Base-by-base conservation (phyloP, 768 basidiomycete genomes). In the Lactarius trivialis region DNA sequence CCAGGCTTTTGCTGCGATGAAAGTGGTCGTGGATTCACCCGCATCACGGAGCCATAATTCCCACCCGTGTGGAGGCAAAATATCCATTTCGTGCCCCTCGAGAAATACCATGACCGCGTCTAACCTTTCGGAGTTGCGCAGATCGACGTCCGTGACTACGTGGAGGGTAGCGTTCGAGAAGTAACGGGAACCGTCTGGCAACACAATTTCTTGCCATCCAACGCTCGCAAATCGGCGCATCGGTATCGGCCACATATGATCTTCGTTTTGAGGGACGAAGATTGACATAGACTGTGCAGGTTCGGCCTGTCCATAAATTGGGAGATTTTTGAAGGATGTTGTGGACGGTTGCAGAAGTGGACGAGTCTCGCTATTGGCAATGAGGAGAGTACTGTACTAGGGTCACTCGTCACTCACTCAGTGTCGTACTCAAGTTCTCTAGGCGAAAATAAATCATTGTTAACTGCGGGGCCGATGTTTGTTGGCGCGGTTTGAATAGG, bases 111-210 rank as follows among this genome's bases (percentile, higher is more conserved):
- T 77, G 12, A 88, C 75, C 1, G 74, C 74, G 24, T 81, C 78
- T 17, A 90, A 76, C 58, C 76, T 76, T 53, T 76, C 74, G 50
- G 81, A 69, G 53, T 74, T 76, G 49, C 86, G 81, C 53, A 92
- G 73, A 66, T 90, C 83, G 49, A 86, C 73, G 68, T 92, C 91
- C 19, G 88, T 88, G n/a, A 83, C 83, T 56, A 85, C 76, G 48
- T 79, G 82, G 39, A 79, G 72, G 14, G 78, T 81, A 4, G 82
- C 80, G 69, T 90, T 87, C 49, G 82, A 79, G 68, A 85, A 93
- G 73, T 93, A 93, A 37, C 81, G 75, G 4, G 80, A 74, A 11
- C 82, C 82, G 67, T 91, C 88, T 1, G 91, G 90, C n/a, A 93
- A 81, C 24, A 81, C 76, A 70, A 88, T 83, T 68, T 86, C 88